Evolutionary conservation across 768 basidiomycete genomes (phyloP), one percentile per base, ranked within the genome.

Genomic region (Xerocomellus chrysenteron): DNA sequence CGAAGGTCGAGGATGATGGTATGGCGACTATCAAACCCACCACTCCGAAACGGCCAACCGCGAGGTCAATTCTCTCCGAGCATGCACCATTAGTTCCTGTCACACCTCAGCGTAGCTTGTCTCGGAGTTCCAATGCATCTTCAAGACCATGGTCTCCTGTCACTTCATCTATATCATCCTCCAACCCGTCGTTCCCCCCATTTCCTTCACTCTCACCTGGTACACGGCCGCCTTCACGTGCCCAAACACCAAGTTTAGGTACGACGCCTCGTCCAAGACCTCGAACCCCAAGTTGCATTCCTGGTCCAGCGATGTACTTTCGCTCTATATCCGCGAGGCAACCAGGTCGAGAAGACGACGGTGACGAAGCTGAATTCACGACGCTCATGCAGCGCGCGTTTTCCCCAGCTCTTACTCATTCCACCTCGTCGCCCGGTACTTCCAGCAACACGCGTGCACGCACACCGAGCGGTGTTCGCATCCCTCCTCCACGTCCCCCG

Each of bases 71-170:
- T 17, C 54, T 73, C 40, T 76, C 78, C 4, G 50, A 67, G 11
- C 74, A 74, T 63, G 66, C 73, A 44, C 81, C 78, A 19, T 75
- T 82, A 28, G 76, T 80, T 28, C 82, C 83, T 19, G 69, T 75
- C 16, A 76, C 83, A 2, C 75, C 80, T 61, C 78, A 80, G 60
- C 80, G 89, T 58, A 90, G 89, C 70, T 61, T 84, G 30, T 90
- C 89, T 28, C 81, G 89, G 47, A 82, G 82, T 28, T 91, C 89
- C 16, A 86, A 89, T 79, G 80, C 84, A 19, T 90, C 89, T 50
- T 90, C 88, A 14, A 77, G 89, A 42, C 89, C 89, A 48, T 90
- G 88, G 87, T 90, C 89, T 12, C 89, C 89, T 40, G 74, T 87
- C 21, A 86, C 81, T 50, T 86, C 86, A 7, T 86, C 88, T 13